Percentiles rank a stretch among this genome's conserved stretches.
Conservation (phyloP, 257 asterid species). For the Parsonsia alboflavescens region DNA sequence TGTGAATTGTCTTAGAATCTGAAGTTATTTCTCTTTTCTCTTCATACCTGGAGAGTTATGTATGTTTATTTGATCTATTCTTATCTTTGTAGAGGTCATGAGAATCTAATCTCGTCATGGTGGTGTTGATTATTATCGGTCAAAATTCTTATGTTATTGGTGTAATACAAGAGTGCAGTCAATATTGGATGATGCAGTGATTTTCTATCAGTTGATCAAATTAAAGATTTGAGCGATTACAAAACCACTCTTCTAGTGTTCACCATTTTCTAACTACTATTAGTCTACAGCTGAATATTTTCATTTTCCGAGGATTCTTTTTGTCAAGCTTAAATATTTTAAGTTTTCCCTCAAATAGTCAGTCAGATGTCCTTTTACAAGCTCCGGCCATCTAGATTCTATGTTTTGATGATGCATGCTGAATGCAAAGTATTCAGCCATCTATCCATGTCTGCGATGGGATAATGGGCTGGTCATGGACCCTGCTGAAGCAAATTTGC, state of each 20-base stretch:
- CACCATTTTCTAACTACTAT: background rate
- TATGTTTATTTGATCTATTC: background rate
- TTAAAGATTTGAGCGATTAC: background rate
- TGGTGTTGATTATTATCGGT: background rate
- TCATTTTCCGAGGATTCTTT: background rate
- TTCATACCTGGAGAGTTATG: background rate
- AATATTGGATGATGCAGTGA: background rate
- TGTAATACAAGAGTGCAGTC: background rate
- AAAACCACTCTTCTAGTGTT: background rate
- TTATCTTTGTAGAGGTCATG: background rate
- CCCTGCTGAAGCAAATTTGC: too few relatives aligned
- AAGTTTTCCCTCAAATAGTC: too few relatives aligned
- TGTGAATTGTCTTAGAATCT: background rate
- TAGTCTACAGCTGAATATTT: background rate
- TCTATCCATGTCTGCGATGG: too few relatives aligned
- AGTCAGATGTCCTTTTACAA: too few relatives aligned
- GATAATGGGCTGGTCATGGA: too few relatives aligned
- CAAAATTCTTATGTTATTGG: background rate
- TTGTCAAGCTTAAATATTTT: too few relatives aligned
- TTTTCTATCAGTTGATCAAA: background rate
- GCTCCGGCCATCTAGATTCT: too few relatives aligned
- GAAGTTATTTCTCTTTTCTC: background rate
- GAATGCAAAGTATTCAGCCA: too few relatives aligned
- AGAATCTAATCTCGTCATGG: background rate
- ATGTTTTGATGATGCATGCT: too few relatives aligned